phyloP scores from a whole-genome alignment of 2,329 filamentous ascomycete species.

The Plectosphaerella sp. region DNA sequence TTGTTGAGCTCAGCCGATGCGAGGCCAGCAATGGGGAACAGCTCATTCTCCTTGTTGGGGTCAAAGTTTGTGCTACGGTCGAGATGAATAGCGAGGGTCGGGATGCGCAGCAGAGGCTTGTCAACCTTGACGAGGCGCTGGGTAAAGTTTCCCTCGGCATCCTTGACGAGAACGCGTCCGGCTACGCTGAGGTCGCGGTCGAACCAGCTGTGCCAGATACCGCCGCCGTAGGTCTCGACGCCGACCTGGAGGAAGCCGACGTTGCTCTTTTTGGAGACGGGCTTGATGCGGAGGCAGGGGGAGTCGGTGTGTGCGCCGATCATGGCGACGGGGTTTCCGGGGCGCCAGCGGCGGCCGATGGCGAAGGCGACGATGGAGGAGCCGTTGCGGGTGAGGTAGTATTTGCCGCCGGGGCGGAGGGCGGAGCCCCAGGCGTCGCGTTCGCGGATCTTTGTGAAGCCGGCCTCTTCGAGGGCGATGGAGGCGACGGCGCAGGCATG shows the following conservation, averaged over 20 bases:
- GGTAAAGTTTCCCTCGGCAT: slow-evolving; percentile 67
- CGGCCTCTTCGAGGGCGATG: slow-evolving; percentile 71
- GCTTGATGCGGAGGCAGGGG: slow-evolving; percentile 86
- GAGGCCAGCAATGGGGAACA: slow-evolving; percentile 89
- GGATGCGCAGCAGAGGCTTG: slow-evolving; percentile 84
- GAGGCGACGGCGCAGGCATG: slow-evolving; percentile 84
- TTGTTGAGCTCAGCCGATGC: slow-evolving; percentile 85
- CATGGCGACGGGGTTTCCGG: slow-evolving; percentile 88
- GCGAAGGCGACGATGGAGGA: slow-evolving; percentile 92
- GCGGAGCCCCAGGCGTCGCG: slow-evolving; percentile 81
- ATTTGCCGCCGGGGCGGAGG: slow-evolving; percentile 84
- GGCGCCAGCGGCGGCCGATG: slow-evolving; percentile 84
- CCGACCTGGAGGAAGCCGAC: slow-evolving; percentile 91
- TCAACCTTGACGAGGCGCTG: slow-evolving; percentile 88
- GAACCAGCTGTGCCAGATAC: slow-evolving; percentile 98
- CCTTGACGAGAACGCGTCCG: slow-evolving; percentile 78
- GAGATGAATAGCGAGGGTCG: slow-evolving; percentile 90
- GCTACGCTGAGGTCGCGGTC: slow-evolving; percentile 91
- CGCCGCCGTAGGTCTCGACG: slow-evolving; percentile 94
- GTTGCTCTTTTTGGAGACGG: slow-evolving; percentile 81
- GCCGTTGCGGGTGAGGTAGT: slow-evolving; percentile 90
- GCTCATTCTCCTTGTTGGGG: slow-evolving; percentile 95
- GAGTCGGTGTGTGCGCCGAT: slow-evolving; percentile 96
- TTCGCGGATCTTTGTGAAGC: slow-evolving; percentile 86
- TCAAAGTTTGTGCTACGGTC: slow-evolving; percentile 81